Conservation (phyloP, 306 rosid genomes). For the Casuarina cunninghamiana region DNA sequence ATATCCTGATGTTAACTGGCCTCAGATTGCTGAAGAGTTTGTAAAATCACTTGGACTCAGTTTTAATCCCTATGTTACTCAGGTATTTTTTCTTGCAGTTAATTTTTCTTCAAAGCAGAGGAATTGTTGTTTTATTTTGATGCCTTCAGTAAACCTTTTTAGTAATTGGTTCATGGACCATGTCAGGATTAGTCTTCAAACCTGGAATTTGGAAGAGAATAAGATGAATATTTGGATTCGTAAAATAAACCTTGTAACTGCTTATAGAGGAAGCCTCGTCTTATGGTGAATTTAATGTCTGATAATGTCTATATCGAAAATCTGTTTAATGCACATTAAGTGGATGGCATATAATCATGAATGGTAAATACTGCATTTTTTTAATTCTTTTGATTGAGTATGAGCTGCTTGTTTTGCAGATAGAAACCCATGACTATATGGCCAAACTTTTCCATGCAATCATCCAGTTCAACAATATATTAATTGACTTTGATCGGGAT, state of each 20-base stretch:
- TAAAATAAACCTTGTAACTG: background rate
- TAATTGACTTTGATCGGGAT: conserved; percentile 82
- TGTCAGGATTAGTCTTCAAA: background rate
- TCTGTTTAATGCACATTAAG: background rate
- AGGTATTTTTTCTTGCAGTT: conserved; percentile 43
- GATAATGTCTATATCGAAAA: background rate
- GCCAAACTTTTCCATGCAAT: conserved; percentile 69
- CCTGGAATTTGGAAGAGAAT: background rate
- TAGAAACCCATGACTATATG: conserved; percentile 94
- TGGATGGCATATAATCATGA: background rate
- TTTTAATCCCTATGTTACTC: conserved; percentile 83
- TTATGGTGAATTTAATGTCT: background rate
- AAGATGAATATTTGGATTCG: background rate
- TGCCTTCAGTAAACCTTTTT: background rate
- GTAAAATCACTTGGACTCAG: conserved; percentile 70
- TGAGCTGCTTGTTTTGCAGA: conserved; percentile 48
- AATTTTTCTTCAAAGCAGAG: background rate
- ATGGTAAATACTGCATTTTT: conserved; percentile 7
- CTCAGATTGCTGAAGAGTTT: conserved; percentile 64
- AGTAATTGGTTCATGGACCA: background rate
- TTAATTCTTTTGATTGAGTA: conserved; percentile 23
- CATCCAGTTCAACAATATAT: conserved; percentile 68
- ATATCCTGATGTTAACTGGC: conserved; percentile 77
- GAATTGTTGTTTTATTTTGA: background rate
- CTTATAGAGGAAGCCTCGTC: background rate